Evolutionary conservation across 2,329 filamentous ascomycete species (phyloP), one percentile per base, ranked within the genome.

Genomic region (Beauveria sp.): DNA sequence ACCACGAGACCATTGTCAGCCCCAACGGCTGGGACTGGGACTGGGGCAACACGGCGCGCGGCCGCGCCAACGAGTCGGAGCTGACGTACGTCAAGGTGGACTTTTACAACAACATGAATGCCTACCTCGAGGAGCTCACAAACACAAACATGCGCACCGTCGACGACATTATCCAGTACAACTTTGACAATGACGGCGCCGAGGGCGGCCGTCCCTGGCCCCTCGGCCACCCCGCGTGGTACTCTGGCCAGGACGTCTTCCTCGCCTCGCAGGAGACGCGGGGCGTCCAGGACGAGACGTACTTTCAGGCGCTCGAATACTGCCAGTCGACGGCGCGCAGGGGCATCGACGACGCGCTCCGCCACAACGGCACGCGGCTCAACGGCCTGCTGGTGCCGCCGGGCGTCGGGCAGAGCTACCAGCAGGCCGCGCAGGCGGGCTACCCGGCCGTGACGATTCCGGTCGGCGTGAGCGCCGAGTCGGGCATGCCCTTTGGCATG

Each of bases 11-110:
- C 0, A 82, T 90, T 26, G 80, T 91, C 14, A 82, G 81, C 37
- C 86, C 84, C 0, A 70, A 81, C 54, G 86, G 86, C n/a, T 92
- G 88, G 88, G 78, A 91, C 71, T 92, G 89, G 81, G 86, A 89
- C 67, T 88, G 84, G 64, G 87, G 87, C 16, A 28, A 22, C 37
- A 78, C 66, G 6, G 79, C 76, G 1, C 81, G 86, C 4, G 85
- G 86, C 2, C 84, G 76, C 66, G 75, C 84, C n/a, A 90, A 91
- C 63, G 84, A 90, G 72, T 90, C 85, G 16, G 88, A 91, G 70
- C 91, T 87, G 72, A 89, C 85, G 0, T 84, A 87, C 54, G 79
- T 91, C 65, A 90, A 90, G 70, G 84, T 86, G 0, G 85, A 89
- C 69, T 88, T 88, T 67, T 88, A 87, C 72, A 80, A 80, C 67